phyloP scores from a whole-genome alignment of 2,329 filamentous ascomycete species.

The Alternaria tenuissima region DNA sequence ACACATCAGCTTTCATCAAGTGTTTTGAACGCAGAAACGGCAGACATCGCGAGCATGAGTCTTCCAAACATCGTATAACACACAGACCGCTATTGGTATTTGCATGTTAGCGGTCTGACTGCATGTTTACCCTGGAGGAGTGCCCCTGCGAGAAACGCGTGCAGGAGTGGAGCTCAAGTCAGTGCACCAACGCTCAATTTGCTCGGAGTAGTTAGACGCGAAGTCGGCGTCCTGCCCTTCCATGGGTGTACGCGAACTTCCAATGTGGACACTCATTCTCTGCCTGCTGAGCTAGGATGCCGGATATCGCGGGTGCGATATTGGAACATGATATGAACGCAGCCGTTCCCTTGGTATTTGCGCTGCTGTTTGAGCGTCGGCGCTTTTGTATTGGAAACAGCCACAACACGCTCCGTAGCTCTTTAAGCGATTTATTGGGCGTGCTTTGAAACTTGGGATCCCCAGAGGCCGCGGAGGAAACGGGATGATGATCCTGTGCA shows the following conservation, averaged over 20 bases:
- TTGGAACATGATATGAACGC: background rate
- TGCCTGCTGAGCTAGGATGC: constrained; percentile 12
- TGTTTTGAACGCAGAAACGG: background rate
- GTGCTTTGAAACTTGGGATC: constrained; percentile 7
- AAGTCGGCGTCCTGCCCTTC: background rate
- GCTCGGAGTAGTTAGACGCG: constrained; percentile 11
- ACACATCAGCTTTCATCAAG: constrained; percentile 3
- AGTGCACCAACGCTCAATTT: constrained; percentile 15
- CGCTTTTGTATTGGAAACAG: constrained; percentile 1
- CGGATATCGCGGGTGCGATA: constrained; percentile 19
- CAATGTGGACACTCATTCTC: background rate
- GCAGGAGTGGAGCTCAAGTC: constrained; percentile 12
- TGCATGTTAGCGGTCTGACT: constrained; percentile 11
- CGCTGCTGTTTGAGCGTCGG: background rate
- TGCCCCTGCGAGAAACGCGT: constrained; percentile 12
- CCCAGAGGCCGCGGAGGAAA: constrained; percentile 21
- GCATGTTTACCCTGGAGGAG: constrained; percentile 13
- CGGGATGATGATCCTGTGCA: constrained; percentile 33
- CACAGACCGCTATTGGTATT: constrained; percentile 6
- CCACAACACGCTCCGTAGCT: background rate
- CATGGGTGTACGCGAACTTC: constrained; percentile 1
- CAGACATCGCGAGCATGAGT: background rate
- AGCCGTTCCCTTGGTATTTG: background rate
- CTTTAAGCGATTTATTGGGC: constrained; percentile 18
- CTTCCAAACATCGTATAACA: constrained; percentile 5